Base-by-base conservation (phyloP, 208 protist genomes). In the Dictyostelium gargantuum region DNA sequence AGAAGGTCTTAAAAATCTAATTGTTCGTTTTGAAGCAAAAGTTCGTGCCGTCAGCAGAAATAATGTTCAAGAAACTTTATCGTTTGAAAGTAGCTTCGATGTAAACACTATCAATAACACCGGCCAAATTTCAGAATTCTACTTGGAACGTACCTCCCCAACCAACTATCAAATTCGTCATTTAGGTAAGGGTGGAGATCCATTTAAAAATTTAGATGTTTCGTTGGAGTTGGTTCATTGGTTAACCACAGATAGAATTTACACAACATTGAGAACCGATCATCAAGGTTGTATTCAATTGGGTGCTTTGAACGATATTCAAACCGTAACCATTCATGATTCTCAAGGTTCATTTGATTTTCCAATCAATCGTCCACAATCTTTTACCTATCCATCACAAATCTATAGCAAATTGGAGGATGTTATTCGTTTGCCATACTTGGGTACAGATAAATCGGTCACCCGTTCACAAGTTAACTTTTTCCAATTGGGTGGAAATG, bases 101-200 rank as follows among this genome's bases (percentile, higher is more conserved):
- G 74, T 89, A 6, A 79, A 79, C 44, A 38, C 66, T 1, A 89
- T 91, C 21, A 56, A 91, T 56, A 0, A 58, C 13, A 61, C 29
- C 11, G n/a, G 6, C 13, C 2, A 80, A 44, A 73, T 73, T 11
- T 29, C 26, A 1, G 75, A 91, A 10, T n/a, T 9, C 29, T 54
- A 73, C 15, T 44, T 91, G 0, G 23, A 29, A 23, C 19, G n/a
- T 26, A 29, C 17, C 29, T n/a, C 1, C 3, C 11, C 52, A 19
- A 6, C 54, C 6, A 73, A 54, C 10, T 91, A 70, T 42, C 40
- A 54, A 46, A 10, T 91, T 15, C 2, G 70, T 54, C 29, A 54
- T 23, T 10, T 80, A 9, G 84, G 84, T 26, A 91, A 80, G 35
- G 54, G 73, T 73, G 73, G 84, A 58, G 84, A 91, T 56, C 54